Base-by-base conservation (phyloP, 345 rosid species). In the Eucalyptus sideroxylon region DNA sequence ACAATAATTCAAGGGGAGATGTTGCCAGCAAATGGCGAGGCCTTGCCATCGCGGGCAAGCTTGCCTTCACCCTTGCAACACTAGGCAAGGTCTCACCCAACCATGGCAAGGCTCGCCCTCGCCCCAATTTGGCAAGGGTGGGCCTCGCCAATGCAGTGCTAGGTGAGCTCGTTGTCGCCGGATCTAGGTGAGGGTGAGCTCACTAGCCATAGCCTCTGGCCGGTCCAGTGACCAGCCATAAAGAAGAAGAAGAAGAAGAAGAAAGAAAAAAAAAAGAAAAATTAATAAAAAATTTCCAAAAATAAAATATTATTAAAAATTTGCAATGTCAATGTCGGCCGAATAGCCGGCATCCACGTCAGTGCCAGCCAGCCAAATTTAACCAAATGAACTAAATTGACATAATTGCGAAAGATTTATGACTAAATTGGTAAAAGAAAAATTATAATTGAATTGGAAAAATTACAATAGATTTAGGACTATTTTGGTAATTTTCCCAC, bases 101-200 rank as follows among this genome's bases (percentile, higher is more conserved):
- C 16, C 51, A 50, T 50, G 16, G 51, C 16, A 50, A 50, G 51
- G 16, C 51, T 50, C 0, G 8, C 55, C 55, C 55, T 51, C 21
- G 21, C 21, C 2, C 55, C 16, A 51, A 51, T 51, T 4, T 6
- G 0, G 21, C 2, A 51, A 51, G 55, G 55, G 55, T 0, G 21
- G 8, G 55, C 55, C 55, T 51, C 1, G 4, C 4, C 4, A 0
- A 51, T 51, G 55, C 0, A 50, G 53, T 0, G 7, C 1, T 50
- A 0, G 55, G 55, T 21, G 55, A 51, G 55, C 55, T 51, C 0
- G 8, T 4, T 1, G 0, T 51, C 2, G 1, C 21, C 0, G 16
- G 21, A 51, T 51, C 2, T 51, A 0, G 55, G 55, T 0, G 21
- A 51, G 55, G 55, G 8, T 51, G 55, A 51, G 55, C 8, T 51